Evolutionary conservation across 2,329 filamentous ascomycete genomes (phyloP).

Genomic region (Talaromyces sp.): DNA sequence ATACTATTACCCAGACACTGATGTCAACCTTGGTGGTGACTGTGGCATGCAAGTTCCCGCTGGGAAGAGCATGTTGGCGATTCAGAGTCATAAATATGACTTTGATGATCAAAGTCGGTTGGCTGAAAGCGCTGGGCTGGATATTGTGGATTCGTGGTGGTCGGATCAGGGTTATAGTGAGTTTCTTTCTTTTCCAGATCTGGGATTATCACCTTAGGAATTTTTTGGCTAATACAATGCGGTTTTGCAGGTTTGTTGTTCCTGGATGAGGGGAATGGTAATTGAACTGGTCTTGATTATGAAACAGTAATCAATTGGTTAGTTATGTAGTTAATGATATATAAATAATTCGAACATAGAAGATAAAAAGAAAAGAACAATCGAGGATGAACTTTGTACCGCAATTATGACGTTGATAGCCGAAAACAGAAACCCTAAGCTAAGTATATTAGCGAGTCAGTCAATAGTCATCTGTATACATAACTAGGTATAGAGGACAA

Average conservation of each 20-base stretch:
- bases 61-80: not conserved
- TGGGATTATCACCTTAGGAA: no score
- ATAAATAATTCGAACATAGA: not conserved
- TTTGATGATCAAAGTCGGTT: not conserved
- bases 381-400: not conserved
- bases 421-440: not conserved
- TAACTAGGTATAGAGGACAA: no score
- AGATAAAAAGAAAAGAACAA: not conserved
- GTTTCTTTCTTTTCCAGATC: not conserved
- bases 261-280: not conserved
- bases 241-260: not conserved
- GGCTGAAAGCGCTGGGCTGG: not conserved
- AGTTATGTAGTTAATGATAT: not conserved
- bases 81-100: not conserved
- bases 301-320: no score
- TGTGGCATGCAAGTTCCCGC: not conserved
- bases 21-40: not conserved
- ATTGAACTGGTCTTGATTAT: not conserved
- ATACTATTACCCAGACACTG: constrained; percentile 10
- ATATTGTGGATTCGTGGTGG: not conserved
- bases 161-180: not conserved
- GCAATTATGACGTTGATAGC: not conserved
- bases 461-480: not conserved
- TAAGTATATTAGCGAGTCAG: not conserved
- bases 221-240: not conserved